These are phyloP conservation scores for Coccomyxa subellipsoidea DNA, from an alignment of 163 green algal species.

Conservation along the genomic window DNA sequence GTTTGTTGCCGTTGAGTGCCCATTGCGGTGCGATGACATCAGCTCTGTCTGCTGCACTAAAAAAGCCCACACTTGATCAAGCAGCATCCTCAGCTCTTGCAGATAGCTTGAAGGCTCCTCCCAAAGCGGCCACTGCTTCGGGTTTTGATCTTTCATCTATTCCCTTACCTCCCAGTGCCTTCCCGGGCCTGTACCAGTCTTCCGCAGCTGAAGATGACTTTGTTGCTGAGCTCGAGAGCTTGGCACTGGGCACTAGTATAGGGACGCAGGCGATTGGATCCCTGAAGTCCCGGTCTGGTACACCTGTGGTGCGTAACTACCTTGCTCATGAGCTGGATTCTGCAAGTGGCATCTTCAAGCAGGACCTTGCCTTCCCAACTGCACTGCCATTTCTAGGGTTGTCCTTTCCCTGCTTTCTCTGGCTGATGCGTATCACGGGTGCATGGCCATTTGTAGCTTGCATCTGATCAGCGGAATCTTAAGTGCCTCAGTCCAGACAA, in stretches of 20 bases:
- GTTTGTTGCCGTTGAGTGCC: no score
- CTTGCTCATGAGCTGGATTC: no score
- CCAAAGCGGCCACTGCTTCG: not conserved
- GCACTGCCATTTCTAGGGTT: not conserved
- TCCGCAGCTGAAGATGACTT: conserved; percentile 2
- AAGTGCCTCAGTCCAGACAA: no score
- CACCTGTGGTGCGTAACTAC: not conserved
- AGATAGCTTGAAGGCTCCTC: not conserved
- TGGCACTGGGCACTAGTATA: not conserved
- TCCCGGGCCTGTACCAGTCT: not conserved
- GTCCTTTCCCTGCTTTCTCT: not conserved
- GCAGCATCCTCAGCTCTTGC: not conserved
- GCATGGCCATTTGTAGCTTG: no score
- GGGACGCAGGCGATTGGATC: not conserved
- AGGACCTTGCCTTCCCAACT: no score
- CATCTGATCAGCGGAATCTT: no score
- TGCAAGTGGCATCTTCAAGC: no score
- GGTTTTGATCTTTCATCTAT: conserved; percentile 1
- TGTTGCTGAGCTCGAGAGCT: conserved; percentile 5
- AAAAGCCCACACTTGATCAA: not conserved
- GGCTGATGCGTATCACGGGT: no score
- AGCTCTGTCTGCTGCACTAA: not conserved
- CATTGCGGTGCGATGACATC: not conserved
- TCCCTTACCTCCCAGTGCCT: not conserved
- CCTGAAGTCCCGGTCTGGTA: not conserved